These are phyloP conservation scores for Plasmodium sp. DNA, from an alignment of 169 alveolate genomes.

Conservation along the genomic window DNA sequence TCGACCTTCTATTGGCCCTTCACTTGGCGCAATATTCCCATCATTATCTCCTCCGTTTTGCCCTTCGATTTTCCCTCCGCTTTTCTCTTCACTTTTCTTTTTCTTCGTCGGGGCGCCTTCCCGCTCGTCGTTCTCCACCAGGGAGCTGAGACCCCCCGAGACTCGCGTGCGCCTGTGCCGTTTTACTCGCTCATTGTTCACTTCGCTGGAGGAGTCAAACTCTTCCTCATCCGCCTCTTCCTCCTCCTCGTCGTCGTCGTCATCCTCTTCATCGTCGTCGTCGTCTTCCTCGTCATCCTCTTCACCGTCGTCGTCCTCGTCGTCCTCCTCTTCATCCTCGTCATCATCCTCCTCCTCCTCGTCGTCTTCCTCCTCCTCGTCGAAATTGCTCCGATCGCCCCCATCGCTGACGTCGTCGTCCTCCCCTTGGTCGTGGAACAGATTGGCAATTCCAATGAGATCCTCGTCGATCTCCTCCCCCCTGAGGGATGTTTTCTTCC, in stretches of 20 bases:
- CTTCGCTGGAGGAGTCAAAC: background rate
- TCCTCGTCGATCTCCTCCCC: conserved; percentile 9
- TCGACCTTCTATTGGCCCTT: background rate
- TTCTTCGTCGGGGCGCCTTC: background rate
- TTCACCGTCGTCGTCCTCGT: background rate
- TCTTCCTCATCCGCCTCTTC: background rate
- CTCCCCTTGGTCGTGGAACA: background rate
- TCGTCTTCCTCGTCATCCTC: background rate
- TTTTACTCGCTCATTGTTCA: background rate
- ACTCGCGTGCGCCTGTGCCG: background rate
- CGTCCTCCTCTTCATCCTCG: background rate
- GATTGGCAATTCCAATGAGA: conserved; percentile 12
- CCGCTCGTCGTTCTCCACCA: background rate
- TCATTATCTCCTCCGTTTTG: background rate
- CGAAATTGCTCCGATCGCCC: background rate
- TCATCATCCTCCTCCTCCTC: background rate
- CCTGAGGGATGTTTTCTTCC: background rate
- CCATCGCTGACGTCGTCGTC: background rate
- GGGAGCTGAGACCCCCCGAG: background rate
- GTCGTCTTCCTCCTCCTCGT: background rate
- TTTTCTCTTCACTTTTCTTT: background rate
- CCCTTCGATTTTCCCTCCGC: no score
- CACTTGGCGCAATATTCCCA: background rate
- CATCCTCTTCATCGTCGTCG: background rate
- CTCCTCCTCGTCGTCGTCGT: background rate